Conservation (phyloP, 2,329 filamentous ascomycete genomes). For the Cytospora chrysosperma region DNA sequence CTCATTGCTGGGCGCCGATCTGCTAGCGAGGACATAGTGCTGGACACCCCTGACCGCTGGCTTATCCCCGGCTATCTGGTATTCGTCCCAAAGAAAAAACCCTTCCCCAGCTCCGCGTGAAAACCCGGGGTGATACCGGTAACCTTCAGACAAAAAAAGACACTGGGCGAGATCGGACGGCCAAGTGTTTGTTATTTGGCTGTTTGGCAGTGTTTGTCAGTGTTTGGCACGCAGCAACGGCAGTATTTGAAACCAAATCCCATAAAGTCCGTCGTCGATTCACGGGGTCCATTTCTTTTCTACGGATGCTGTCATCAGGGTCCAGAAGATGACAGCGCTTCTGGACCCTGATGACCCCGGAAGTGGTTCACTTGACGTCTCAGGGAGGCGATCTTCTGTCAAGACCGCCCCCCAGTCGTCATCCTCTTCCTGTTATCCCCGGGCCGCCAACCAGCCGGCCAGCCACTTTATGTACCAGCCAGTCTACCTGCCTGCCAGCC, state of each 20-base stretch:
- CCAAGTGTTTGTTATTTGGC: background rate
- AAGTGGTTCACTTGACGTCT: background rate
- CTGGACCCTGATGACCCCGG: background rate
- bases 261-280: background rate
- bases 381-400: background rate
- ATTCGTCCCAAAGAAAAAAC: background rate
- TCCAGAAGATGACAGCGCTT: background rate
- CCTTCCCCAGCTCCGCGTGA: background rate
- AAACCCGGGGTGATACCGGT: too few species aligned
- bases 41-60: background rate
- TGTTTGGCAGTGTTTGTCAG: too few species aligned
- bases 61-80: background rate
- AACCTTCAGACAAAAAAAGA: background rate
- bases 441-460: background rate
- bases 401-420: too few species aligned
- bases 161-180: slow-evolving; percentile 14
- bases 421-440: background rate
- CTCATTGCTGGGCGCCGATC: background rate
- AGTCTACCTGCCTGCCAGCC: background rate
- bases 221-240: too few species aligned
- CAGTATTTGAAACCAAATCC: too few species aligned
- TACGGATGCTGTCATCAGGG: background rate
- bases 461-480: too few species aligned
- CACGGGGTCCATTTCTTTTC: background rate
- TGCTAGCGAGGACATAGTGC: background rate